These are phyloP conservation scores for Sarcodon sp. DNA, from an alignment of 768 basidiomycete species.

Conservation along the genomic window DNA sequence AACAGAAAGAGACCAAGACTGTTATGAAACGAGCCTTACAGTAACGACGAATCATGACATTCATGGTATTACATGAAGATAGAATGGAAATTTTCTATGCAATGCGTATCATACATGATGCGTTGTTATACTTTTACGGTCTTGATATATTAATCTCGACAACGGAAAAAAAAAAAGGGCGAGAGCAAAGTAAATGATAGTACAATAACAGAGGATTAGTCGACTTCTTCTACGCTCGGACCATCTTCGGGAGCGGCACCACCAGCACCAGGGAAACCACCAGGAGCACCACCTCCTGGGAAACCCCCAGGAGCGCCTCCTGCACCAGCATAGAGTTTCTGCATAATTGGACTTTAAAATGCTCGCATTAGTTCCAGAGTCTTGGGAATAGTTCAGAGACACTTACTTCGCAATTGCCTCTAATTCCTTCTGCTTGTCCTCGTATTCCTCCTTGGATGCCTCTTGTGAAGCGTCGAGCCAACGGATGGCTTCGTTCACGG, in stretches of 20 bases:
- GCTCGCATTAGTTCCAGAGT: not conserved
- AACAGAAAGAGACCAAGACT: too few species aligned
- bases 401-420: constrained; percentile 61
- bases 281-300: constrained; percentile 47
- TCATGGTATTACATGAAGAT: too few species aligned
- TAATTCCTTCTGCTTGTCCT: constrained; percentile 86
- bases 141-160: too few species aligned
- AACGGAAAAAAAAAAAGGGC: too few species aligned
- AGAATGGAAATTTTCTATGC: too few species aligned
- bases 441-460: constrained; percentile 90
- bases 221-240: constrained; percentile 86
- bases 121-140: too few species aligned
- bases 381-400: constrained; percentile 1
- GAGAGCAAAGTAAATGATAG: too few species aligned
- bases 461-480: constrained; percentile 86
- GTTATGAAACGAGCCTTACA: too few species aligned
- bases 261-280: constrained; percentile 54
- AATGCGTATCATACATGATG: too few species aligned
- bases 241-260: constrained; percentile 60
- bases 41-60: too few species aligned
- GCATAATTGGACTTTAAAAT: constrained; percentile 38
- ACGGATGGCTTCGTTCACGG: constrained; percentile 72
- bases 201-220: constrained; percentile 25
- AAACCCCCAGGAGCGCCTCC: constrained; percentile 45
- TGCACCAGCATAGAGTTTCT: constrained; percentile 50